phyloP scores from a whole-genome alignment of 2,329 filamentous ascomycete species.

The Alternaria sp. region DNA sequence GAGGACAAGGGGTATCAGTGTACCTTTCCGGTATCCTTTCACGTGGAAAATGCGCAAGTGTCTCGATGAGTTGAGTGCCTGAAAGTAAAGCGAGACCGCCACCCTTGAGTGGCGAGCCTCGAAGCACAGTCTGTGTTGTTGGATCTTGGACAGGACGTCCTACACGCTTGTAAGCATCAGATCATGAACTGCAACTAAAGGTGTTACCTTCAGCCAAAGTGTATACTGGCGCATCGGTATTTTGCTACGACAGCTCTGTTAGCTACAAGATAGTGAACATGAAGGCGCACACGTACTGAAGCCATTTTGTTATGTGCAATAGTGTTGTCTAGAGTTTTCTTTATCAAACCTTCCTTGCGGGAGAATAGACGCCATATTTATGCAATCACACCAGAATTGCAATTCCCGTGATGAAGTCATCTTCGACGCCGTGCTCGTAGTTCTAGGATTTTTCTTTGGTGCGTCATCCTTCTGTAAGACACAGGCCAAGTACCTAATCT shows the following conservation, averaged over 20 bases:
- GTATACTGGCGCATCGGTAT: neutral
- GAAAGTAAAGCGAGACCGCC: conserved; percentile 60
- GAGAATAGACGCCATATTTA: too few relatives aligned
- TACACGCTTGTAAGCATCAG: neutral
- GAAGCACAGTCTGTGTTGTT: neutral
- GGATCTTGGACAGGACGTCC: neutral
- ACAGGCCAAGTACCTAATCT: neutral
- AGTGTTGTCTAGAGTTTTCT: too few relatives aligned
- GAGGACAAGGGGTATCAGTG: conserved; percentile 19
- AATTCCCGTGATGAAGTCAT: too few relatives aligned
- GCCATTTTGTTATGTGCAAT: too few relatives aligned
- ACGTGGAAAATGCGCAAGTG: conserved; percentile 67
- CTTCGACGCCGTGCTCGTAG: neutral
- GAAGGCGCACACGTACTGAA: too few relatives aligned
- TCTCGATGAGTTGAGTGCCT: conserved; percentile 69
- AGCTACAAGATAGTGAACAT: neutral
- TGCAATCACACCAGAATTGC: too few relatives aligned
- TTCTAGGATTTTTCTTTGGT: neutral
- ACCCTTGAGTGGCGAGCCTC: conserved; percentile 18
- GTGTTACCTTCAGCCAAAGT: neutral
- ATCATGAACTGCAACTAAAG: neutral
- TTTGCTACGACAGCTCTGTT: neutral
- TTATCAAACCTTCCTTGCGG: too few relatives aligned
- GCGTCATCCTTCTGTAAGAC: neutral
- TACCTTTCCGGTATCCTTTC: conserved; percentile 68